Conservation (phyloP, 2,329 filamentous ascomycete species). For the Sporothrix luriei region DNA sequence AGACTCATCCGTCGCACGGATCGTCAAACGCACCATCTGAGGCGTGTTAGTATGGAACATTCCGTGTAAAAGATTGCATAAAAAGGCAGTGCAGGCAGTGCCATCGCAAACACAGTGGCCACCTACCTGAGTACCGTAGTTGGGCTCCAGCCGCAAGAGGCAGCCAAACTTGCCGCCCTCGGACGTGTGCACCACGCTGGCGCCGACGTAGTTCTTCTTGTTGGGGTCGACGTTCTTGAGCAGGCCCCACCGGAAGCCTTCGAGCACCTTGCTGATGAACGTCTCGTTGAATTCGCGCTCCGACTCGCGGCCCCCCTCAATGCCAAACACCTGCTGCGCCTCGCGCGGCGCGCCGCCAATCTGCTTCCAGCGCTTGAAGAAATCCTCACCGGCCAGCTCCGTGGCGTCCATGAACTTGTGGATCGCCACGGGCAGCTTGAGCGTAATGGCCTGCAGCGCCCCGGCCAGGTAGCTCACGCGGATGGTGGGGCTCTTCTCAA, state of each 20-base stretch:
- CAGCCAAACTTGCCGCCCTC: slow-evolving; percentile 92
- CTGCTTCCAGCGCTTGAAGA: slow-evolving; percentile 99
- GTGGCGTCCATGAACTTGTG: slow-evolving; percentile 98
- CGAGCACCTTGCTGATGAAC: slow-evolving; percentile 72
- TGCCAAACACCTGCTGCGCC: slow-evolving; percentile 80
- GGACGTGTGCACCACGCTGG: slow-evolving; percentile 79
- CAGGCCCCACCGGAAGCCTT: slow-evolving; percentile 88
- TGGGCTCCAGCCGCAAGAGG: slow-evolving; percentile 89
- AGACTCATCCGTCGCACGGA: slow-evolving; percentile 88
- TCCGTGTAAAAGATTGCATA: not conserved
- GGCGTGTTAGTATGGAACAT: slow-evolving; percentile 30
- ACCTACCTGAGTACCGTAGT: slow-evolving; percentile 84
- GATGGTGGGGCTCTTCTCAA: slow-evolving; percentile 83
- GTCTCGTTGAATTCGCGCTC: slow-evolving; percentile 67
- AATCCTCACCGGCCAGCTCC: slow-evolving; percentile 83
- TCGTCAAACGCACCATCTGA: slow-evolving; percentile 93
- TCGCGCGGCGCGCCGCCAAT: slow-evolving; percentile 88
- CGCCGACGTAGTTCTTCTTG: slow-evolving; percentile 88
- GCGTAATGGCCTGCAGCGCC: slow-evolving; percentile 85
- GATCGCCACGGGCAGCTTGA: slow-evolving; percentile 83
- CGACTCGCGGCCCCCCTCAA: slow-evolving; percentile 54
- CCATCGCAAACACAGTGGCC: too few species aligned
- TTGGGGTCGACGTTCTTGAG: slow-evolving; percentile 88
- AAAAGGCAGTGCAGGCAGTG: not conserved
- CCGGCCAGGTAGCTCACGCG: slow-evolving; percentile 93